phyloP scores from a whole-genome alignment of 1,284 basidiomycete genomes.

The Rugosomyces carneus region DNA sequence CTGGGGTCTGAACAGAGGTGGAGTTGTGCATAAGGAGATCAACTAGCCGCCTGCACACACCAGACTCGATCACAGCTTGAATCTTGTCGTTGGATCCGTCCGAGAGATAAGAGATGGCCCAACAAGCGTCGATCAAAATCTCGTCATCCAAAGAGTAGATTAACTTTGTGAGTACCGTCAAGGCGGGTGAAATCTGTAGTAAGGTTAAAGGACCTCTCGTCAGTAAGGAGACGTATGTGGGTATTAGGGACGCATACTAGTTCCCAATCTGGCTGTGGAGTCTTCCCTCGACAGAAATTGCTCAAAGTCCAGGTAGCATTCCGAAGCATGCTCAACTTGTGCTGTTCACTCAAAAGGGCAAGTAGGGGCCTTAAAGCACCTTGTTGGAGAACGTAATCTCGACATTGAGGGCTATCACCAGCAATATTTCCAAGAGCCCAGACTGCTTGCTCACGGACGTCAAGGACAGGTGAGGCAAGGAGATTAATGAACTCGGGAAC shows the following conservation, averaged over 20 bases:
- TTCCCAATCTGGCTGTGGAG: slow-evolving; percentile 94
- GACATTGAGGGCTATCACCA: slow-evolving; percentile 90
- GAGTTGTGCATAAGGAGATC: slow-evolving; percentile 97
- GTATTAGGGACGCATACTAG: slow-evolving; percentile 47
- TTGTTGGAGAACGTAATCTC: slow-evolving; percentile 83
- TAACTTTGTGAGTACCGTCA: slow-evolving; percentile 94
- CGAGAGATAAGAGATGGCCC: slow-evolving; percentile 99
- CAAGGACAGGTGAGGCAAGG: slow-evolving; percentile 79
- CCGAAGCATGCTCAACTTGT: slow-evolving; percentile 95
- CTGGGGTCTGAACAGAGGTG: slow-evolving; percentile 98
- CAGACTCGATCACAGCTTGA: slow-evolving; percentile 98
- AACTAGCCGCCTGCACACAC: slow-evolving; percentile 95
- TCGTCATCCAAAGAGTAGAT: slow-evolving; percentile 99
- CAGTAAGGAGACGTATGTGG: slow-evolving; percentile 4
- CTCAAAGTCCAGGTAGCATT: slow-evolving; percentile 98
- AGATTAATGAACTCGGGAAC: slow-evolving; percentile 98
- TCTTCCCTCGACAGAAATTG: slow-evolving; percentile 97
- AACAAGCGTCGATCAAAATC: slow-evolving; percentile 99
- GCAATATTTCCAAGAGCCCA: slow-evolving; percentile 98
- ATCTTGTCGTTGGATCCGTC: slow-evolving; percentile 99
- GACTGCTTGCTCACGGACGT: slow-evolving; percentile 95
- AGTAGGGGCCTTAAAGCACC: slow-evolving; percentile 71
- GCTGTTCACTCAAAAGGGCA: slow-evolving; percentile 73
- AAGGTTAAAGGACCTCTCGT: slow-evolving; percentile 13
- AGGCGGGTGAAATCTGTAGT: slow-evolving; percentile 86